Conservation (phyloP, 352 stramenopile species). For the Phytophthora rubi region DNA sequence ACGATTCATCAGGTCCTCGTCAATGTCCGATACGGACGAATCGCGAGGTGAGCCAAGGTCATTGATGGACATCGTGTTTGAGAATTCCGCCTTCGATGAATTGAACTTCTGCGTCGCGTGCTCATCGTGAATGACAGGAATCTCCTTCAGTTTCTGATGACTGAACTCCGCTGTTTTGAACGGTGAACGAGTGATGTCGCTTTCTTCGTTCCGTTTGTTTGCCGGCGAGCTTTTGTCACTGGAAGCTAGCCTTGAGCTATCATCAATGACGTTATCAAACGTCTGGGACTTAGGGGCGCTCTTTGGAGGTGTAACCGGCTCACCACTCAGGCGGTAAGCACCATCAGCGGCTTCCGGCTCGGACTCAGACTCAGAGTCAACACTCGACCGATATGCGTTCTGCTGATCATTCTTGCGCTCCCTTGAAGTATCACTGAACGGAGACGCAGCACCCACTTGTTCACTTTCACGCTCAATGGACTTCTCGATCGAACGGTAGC, state of each 20-base stretch:
- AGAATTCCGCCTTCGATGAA: conserved; percentile 24
- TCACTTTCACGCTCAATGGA: neutral
- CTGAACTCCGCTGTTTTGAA: conserved; percentile 14
- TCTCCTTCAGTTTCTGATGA: conserved; percentile 28
- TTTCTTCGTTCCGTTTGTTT: conserved; percentile 27
- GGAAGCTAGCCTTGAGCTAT: conserved; percentile 10
- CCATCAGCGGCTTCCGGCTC: conserved; percentile 20
- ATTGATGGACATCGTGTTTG: conserved; percentile 35
- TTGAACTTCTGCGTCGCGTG: conserved; percentile 16
- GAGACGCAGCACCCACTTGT: neutral
- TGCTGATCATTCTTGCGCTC: conserved; percentile 2
- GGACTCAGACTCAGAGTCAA: neutral
- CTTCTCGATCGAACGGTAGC: neutral
- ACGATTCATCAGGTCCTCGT: conserved; percentile 57
- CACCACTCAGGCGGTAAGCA: conserved; percentile 16
- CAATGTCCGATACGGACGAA: conserved; percentile 37
- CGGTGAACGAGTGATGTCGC: conserved; percentile 12
- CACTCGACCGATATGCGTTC: conserved; percentile 3
- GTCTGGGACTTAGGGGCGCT: neutral
- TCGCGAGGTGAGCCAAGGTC: conserved; percentile 28
- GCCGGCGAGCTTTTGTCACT: conserved; percentile 24
- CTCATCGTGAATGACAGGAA: conserved; percentile 23
- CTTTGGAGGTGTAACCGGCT: conserved; percentile 16
- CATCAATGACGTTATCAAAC: neutral
- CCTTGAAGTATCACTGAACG: neutral